Base-by-base conservation (phyloP, 768 basidiomycete genomes). In the Antrodiella citrinella region DNA sequence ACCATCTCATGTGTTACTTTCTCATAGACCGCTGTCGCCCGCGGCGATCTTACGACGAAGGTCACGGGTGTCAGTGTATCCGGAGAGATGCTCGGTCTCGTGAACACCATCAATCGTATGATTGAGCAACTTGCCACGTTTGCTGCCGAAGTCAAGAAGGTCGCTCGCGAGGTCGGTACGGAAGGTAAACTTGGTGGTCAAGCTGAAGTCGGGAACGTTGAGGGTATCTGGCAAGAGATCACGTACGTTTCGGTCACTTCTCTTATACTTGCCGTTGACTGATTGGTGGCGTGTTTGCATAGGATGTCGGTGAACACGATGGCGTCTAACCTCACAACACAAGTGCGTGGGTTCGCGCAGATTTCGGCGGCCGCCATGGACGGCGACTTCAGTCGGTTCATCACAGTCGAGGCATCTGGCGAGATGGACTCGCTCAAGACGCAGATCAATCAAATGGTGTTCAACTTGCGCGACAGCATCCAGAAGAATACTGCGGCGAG, bases 371-470 rank as follows among this genome's bases (percentile, higher is more conserved):
- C 96, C 0, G 96, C 96, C 12, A 97, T 94, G 76, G 96, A 97
- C 61, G 95, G 96, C 53, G 96, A 98, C 69, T 97, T 97, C 69
- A 95, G 92, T 20, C 82, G 93, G 15, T 99, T 98, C 76, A 97
- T 99, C 72, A 98, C 96, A 22, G 96, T 99, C 61, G 95, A 98
- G 61, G 96, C 96, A 1, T 86, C 82, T 54, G 96, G 96, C 47
- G 96, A 99, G 69, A 98, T 98, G 96, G 94, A 98, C 69, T 93
- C 91, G 44, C 77, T 99, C 71, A 98, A 99, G 77, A 96, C 92
- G 1, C 95, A 95, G 69, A 94, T 95, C 73, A 94, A 94, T 60
- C 90, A 96, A 69, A 99, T 98, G 96, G 91, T 99, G 50, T 95
- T 91, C 74, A 94, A 94, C 60, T 77, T 99, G 68, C 77, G 96